Conservation (phyloP, 1,139 yeast genomes). For the Taphrina sp. region DNA sequence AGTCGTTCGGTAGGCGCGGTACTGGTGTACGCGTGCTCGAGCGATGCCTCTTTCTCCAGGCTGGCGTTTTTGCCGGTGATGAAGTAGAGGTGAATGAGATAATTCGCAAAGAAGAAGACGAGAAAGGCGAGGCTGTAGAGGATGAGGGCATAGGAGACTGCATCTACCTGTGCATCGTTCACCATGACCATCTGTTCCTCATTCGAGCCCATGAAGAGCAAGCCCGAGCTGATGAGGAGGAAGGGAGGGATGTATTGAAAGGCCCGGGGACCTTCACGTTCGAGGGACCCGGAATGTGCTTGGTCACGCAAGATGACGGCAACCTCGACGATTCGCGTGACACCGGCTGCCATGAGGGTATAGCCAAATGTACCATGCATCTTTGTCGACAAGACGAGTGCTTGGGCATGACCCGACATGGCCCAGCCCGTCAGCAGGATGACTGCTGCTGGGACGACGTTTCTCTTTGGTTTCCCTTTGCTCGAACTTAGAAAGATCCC, state of each 20-base stretch:
- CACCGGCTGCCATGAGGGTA: constrained; percentile 75
- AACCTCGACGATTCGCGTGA: constrained; percentile 70
- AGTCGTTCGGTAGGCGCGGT: not conserved
- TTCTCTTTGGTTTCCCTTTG: constrained; percentile 54
- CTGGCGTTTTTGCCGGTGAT: constrained; percentile 13
- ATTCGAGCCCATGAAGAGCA: constrained; percentile 84
- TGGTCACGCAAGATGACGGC: constrained; percentile 61
- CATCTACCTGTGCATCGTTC: constrained; percentile 73
- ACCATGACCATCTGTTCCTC: constrained; percentile 81
- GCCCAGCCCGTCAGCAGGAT: constrained; percentile 89
- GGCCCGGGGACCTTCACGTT: constrained; percentile 43
- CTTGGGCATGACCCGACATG: constrained; percentile 85
- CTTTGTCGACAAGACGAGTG: constrained; percentile 69
- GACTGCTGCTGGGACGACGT: constrained; percentile 75
- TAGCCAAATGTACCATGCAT: constrained; percentile 85
- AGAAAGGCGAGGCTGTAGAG: constrained; percentile 71
- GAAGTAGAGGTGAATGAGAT: constrained; percentile 17
- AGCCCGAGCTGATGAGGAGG: constrained; percentile 71
- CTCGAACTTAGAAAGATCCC: constrained; percentile 73
- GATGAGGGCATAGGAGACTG: constrained; percentile 76
- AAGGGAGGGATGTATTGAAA: constrained; percentile 86
- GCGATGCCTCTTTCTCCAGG: not conserved
- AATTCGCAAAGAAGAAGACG: constrained; percentile 49
- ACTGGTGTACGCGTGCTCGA: not conserved
- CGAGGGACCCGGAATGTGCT: constrained; percentile 51